phyloP scores from a whole-genome alignment of 1,284 basidiomycete genomes.

The Malassezia cuniculi region DNA sequence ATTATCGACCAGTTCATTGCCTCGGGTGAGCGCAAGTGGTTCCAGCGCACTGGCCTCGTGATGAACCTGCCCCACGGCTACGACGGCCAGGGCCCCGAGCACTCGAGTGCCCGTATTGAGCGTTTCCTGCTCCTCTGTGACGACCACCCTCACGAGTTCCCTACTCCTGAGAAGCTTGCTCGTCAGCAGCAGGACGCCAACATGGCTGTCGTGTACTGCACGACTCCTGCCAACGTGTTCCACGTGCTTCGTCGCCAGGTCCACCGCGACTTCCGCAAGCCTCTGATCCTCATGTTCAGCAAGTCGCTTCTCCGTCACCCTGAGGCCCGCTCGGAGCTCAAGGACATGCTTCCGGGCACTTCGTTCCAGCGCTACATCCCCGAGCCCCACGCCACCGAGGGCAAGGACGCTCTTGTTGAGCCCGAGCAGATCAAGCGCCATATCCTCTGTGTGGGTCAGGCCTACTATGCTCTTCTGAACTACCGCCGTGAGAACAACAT shows the following conservation, averaged over 20 bases:
- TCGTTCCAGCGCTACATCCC: slow-evolving; percentile 87
- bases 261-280: slow-evolving; percentile 44
- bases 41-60: slow-evolving; percentile 85
- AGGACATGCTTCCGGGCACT: slow-evolving; percentile 77
- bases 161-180: slow-evolving; percentile 74
- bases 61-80: slow-evolving; percentile 81
- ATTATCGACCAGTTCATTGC: slow-evolving; percentile 99
- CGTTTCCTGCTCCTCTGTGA: slow-evolving; percentile 95
- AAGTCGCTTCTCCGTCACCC: slow-evolving; percentile 90
- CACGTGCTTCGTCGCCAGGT: slow-evolving; percentile 45
- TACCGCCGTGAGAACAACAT: slow-evolving; percentile 47
- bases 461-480: slow-evolving; percentile 72
- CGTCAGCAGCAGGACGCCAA: slow-evolving; percentile 98
- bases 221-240: slow-evolving; percentile 48
- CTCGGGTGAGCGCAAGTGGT: slow-evolving; percentile 93
- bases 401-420: slow-evolving; percentile 53
- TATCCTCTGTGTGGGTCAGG: slow-evolving; percentile 68
- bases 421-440: slow-evolving; percentile 81
- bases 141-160: slow-evolving; percentile 87
- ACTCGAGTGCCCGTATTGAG: slow-evolving; percentile 90
- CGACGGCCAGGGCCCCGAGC: slow-evolving; percentile 97
- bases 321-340: slow-evolving; percentile 68
- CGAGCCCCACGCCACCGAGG: slow-evolving; percentile 58
- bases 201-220: slow-evolving; percentile 95
- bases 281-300: slow-evolving; percentile 75